phyloP scores from a whole-genome alignment of 257 asterid genomes.

The Handroanthus guayacan region DNA sequence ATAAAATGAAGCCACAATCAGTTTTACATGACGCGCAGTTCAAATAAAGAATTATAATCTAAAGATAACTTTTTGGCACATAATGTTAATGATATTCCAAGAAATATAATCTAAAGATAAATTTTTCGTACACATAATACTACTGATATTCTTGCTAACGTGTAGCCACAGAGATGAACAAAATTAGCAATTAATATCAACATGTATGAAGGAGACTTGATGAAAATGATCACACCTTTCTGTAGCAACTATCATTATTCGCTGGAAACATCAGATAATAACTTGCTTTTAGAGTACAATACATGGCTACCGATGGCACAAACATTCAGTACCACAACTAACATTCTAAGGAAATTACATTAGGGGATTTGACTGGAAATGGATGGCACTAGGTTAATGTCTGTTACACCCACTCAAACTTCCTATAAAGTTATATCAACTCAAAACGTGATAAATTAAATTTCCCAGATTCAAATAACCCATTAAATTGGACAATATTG shows the following conservation, averaged over 20 bases:
- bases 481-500: neutral
- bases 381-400: neutral
- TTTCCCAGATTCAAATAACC: neutral
- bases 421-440: neutral
- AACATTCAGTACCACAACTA: conserved; percentile 2
- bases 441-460: neutral
- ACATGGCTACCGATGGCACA: conserved; percentile 15
- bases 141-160: conserved; percentile 1
- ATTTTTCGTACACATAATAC: neutral
- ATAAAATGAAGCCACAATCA: conserved; percentile 5
- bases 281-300: conserved; percentile 17
- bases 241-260: neutral
- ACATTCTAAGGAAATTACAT: conserved; percentile 1
- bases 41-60: neutral
- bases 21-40: conserved; percentile 12
- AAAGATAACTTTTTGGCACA: too few relatives aligned
- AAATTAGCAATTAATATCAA: neutral
- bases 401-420: neutral
- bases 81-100: too few relatives aligned
- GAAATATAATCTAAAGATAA: too few relatives aligned
- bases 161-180: neutral
- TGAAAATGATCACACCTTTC: neutral
- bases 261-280: neutral
- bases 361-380: conserved; percentile 5
- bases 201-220: neutral